phyloP scores from a whole-genome alignment of 768 basidiomycete species.

The Phylloporus sp. region DNA sequence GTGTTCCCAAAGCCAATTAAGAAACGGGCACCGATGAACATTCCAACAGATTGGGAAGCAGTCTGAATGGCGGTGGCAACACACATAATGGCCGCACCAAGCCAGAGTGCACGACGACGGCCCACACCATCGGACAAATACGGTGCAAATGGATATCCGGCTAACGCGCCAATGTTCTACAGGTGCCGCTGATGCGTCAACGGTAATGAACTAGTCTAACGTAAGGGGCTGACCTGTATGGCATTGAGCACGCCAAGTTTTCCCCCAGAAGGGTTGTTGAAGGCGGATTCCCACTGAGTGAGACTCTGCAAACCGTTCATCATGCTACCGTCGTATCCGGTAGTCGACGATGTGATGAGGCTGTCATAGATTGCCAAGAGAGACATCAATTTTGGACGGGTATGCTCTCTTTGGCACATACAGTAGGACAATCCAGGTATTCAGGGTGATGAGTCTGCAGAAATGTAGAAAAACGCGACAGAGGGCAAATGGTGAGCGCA shows the following conservation, averaged over 20 bases:
- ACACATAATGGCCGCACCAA: slow-evolving; percentile 69
- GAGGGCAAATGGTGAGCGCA: slow-evolving; percentile 13
- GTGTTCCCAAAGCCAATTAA: slow-evolving; percentile 74
- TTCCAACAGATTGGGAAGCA: slow-evolving; percentile 64
- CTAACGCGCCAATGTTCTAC: slow-evolving; percentile 69
- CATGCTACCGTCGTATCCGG: slow-evolving; percentile 74
- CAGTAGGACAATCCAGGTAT: slow-evolving; percentile 69
- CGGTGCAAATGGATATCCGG: slow-evolving; percentile 67
- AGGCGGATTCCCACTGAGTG: slow-evolving; percentile 60
- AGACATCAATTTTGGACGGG: background rate
- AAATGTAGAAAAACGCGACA: background rate
- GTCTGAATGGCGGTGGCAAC: slow-evolving; percentile 65
- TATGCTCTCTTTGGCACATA: slow-evolving; percentile 29
- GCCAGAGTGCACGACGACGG: slow-evolving; percentile 58
- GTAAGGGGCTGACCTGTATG: slow-evolving; percentile 48
- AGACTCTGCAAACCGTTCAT: slow-evolving; percentile 78
- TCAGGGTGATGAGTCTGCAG: slow-evolving; percentile 54
- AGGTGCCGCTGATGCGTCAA: background rate
- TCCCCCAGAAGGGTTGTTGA: slow-evolving; percentile 51
- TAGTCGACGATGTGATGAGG: slow-evolving; percentile 71
- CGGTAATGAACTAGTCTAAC: background rate
- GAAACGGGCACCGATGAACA: slow-evolving; percentile 82
- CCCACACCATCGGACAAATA: slow-evolving; percentile 71
- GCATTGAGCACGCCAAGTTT: slow-evolving; percentile 68
- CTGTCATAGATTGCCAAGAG: slow-evolving; percentile 27